Evolutionary conservation across 2,329 filamentous ascomycete genomes (phyloP), one percentile per base, ranked within the genome.

Genomic region (Botryotinia calthae): DNA sequence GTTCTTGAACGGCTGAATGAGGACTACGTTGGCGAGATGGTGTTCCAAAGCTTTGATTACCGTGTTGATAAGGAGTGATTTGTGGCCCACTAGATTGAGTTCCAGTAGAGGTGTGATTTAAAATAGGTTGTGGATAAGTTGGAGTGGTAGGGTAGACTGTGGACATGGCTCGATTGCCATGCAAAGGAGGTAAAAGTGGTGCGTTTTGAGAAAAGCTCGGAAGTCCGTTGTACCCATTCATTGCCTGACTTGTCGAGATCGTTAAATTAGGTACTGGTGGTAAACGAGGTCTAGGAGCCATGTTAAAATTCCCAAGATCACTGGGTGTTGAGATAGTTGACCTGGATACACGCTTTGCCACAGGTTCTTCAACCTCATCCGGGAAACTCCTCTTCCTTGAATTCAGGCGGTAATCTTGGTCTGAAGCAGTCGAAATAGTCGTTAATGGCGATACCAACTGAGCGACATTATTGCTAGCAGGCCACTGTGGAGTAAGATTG

Each of bases 241-340:
- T 75, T 20, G 78, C 70, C 62, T 80, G 78, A 61, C 76, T 80
- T 20, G 80, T 81, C 8, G 80, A 80, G 48, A 81, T 79, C 8
- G 90, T 88, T n/a, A 95, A 86, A 74, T 91, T 92, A 37, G 93
- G 93, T 5, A 91, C 86, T 25, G 92, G 64, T 7, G 64, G 89
- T 22, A 94, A 84, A 59, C 92, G 87, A 54, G 86, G 84, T 72
- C 79, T 76, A 28, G 76, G 51, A 40, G 77, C 71, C 25, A 73
- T 70, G 37, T 72, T 54, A 28, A 74, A 76, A 37, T 76, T 59
- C 12, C 44, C 42, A 25, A 73, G 72, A 42, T 37, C 71, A 61
- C 42, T 68, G 10, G 54, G 34, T 58, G 58, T 44, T 14, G 67
- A 73, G 5, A 70, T 69, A 10, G 72, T 44, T 65, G 76, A 70